Percentiles rank a stretch among this genome's conserved stretches.
phyloP scores from a whole-genome alignment of 75 land plant genomes.

The Picea sitchensis region DNA sequence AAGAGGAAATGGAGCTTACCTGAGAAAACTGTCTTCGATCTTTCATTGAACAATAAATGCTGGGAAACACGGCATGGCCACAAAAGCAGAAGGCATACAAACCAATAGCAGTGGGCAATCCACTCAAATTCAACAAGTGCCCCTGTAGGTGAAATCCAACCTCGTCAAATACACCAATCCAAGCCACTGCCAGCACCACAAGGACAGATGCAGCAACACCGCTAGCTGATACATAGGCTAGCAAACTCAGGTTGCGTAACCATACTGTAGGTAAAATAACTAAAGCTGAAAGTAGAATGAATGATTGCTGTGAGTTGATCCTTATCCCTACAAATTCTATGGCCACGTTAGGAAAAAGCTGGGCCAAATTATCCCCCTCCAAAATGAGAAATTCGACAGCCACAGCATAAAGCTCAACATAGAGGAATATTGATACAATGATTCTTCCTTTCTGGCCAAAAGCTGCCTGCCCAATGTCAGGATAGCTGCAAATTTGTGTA shows the following conservation, averaged over 20 bases:
- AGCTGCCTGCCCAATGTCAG: slow-evolving; percentile 77
- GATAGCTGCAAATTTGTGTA: slow-evolving; percentile 49
- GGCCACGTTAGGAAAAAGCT: slow-evolving; percentile 43
- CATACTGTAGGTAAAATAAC: slow-evolving; percentile 70
- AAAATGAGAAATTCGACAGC: slow-evolving; percentile 67
- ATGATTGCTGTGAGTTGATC: slow-evolving; percentile 38
- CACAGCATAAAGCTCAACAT: slow-evolving; percentile 56
- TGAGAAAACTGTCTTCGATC: slow-evolving; percentile 45
- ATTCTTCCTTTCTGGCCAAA: slow-evolving; percentile 65
- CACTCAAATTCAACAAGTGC: slow-evolving; percentile 30
- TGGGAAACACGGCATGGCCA: slow-evolving; percentile 88
- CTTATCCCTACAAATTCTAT: slow-evolving; percentile 18
- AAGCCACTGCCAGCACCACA: slow-evolving; percentile 47
- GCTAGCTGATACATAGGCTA: slow-evolving; percentile 70
- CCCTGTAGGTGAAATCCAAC: slow-evolving; percentile 66
- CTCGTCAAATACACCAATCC: slow-evolving; percentile 62
- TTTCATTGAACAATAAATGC: slow-evolving; percentile 72
- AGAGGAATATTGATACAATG: slow-evolving; percentile 36
- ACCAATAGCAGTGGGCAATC: slow-evolving; percentile 67
- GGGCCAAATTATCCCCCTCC: slow-evolving; percentile 73
- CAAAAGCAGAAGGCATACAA: slow-evolving; percentile 78
- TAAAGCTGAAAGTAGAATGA: slow-evolving; percentile 45
- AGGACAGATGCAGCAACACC: slow-evolving; percentile 70
- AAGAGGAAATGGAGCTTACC: slow-evolving; percentile 34
- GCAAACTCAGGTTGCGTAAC: slow-evolving; percentile 49